Evolutionary conservation across 306 rosid species (phyloP).

Genomic region (Hippophae rhamnoides): DNA sequence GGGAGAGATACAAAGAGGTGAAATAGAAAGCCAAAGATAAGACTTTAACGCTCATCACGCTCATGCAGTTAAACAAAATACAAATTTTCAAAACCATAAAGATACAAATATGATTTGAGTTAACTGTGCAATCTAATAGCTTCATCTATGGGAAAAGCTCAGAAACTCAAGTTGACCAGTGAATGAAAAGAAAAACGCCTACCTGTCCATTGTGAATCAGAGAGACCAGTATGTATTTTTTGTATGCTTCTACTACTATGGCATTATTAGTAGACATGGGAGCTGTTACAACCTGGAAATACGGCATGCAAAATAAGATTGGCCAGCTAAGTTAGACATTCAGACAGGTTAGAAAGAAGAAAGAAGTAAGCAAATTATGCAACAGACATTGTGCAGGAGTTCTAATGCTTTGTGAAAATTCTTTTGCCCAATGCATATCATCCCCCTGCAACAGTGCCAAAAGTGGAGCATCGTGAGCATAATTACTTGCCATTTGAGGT

Average conservation of each 20-base stretch:
- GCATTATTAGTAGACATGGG: constrained; percentile 73
- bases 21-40: too few species aligned
- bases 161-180: neutral
- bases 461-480: constrained; percentile 22
- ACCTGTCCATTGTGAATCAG: constrained; percentile 88
- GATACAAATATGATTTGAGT: too few species aligned
- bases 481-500: neutral
- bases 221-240: constrained; percentile 71
- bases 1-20: too few species aligned
- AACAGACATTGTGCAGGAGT: constrained; percentile 78
- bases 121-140: neutral
- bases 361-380: constrained; percentile 14
- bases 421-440: constrained; percentile 92
- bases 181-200: constrained; percentile 20
- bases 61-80: too few species aligned
- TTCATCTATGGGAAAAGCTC: neutral
- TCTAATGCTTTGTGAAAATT: constrained; percentile 71
- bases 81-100: too few species aligned
- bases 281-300: constrained; percentile 79
- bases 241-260: constrained; percentile 90
- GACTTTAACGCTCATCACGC: too few species aligned
- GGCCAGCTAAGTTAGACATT: constrained; percentile 4
- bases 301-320: constrained; percentile 16
- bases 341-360: constrained; percentile 4
- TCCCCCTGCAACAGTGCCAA: constrained; percentile 51